Conservation (phyloP, 2,329 filamentous ascomycete genomes). For the Cephalotrichum gorgonifer region DNA sequence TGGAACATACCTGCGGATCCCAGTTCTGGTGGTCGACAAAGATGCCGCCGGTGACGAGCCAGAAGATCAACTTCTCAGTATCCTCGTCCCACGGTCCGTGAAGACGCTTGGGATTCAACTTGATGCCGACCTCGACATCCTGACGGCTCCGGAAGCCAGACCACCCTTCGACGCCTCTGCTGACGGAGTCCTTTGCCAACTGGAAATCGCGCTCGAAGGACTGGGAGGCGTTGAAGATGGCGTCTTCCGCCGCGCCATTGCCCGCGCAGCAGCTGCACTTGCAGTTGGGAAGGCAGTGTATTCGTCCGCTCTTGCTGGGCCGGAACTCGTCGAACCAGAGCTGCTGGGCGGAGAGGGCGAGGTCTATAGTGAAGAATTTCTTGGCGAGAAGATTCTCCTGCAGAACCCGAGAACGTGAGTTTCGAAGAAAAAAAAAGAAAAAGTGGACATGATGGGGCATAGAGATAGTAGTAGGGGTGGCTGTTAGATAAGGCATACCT, state of each 20-base stretch:
- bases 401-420: not conserved
- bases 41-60: constrained; percentile 1
- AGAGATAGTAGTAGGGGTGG: no score
- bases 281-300: not conserved
- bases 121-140: constrained; percentile 1
- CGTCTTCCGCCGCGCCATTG: not conserved
- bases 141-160: not conserved
- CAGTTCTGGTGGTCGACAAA: not conserved
- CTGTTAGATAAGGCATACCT: no score
- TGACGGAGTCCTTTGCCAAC: not conserved
- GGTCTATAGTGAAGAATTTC: not conserved
- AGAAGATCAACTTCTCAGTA: not conserved
- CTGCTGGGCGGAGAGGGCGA: constrained; percentile 1
- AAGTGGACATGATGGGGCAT: no score
- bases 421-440: no score
- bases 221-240: not conserved
- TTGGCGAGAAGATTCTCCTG: not conserved
- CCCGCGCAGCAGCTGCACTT: not conserved
- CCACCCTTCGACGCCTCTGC: not conserved
- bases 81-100: constrained; percentile 2
- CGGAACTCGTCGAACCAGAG: constrained; percentile 8
- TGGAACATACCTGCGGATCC: not conserved
- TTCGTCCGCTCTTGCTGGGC: not conserved
- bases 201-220: constrained; percentile 4
- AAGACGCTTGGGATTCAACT: not conserved